These are phyloP conservation scores for Alternaria sp. DNA, from an alignment of 2,329 filamentous ascomycete genomes.

Conservation along the genomic window DNA sequence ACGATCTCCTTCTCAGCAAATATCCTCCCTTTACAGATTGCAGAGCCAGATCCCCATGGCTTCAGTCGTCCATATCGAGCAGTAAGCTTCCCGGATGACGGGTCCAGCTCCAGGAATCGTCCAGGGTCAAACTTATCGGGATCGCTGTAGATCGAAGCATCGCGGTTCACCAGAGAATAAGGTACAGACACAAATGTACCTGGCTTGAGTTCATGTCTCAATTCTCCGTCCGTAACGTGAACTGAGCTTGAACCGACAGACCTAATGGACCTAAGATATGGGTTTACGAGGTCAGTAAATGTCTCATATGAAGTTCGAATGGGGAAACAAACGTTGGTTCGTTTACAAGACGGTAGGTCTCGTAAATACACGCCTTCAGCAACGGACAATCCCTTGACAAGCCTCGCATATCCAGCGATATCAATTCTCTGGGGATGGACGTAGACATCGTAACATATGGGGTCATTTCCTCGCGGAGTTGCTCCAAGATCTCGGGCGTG, in stretches of 20 bases:
- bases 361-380: background rate
- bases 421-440: background rate
- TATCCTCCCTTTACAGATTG: slow-evolving; percentile 59
- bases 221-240: background rate
- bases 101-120: slow-evolving; percentile 11
- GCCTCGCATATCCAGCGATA: slow-evolving; percentile 6
- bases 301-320: background rate
- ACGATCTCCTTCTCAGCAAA: slow-evolving; percentile 37
- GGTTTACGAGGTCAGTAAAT: background rate
- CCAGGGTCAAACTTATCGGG: slow-evolving; percentile 11
- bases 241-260: background rate
- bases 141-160: slow-evolving; percentile 2
- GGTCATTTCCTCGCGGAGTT: background rate
- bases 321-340: slow-evolving; percentile 1
- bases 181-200: background rate
- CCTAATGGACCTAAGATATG: background rate
- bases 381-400: background rate
- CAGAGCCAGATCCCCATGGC: slow-evolving; percentile 50
- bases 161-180: background rate
- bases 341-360: slow-evolving; percentile 35
- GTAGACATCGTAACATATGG: background rate
- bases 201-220: background rate
- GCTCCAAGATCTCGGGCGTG: background rate
- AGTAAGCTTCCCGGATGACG: slow-evolving; percentile 1
- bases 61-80: slow-evolving; percentile 14